Base-by-base conservation (phyloP, 305 asterid genomes). In the Coffea humblotiana region DNA sequence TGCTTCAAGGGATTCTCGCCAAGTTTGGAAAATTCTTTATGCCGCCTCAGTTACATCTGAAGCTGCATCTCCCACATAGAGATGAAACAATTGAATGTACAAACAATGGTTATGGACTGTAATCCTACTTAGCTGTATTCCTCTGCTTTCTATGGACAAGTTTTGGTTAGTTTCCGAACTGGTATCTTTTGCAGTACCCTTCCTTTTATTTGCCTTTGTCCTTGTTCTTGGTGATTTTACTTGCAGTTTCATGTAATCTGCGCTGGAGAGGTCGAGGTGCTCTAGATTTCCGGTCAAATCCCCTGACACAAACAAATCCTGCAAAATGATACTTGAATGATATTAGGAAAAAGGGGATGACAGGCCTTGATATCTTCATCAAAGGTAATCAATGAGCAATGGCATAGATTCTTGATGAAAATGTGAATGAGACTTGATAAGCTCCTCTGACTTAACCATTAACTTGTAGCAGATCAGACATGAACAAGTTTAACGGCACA, bases 231-330 rank as follows among this genome's bases (percentile, higher is more conserved):
- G 79, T 80, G 79, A 72, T 67, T 82, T 84, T 92, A 82, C 95
- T 92, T 79, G 95, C 92, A 47, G 95, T 85, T 72, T 85, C 85
- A 79, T 95, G 99, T 88, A 95, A 83, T 82, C 98, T 90, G 69
- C 87, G 89, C 82, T 77, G 85, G 64, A 95, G 91, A 78, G 99
- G 98, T 70, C 91, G 83, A 1, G 99, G 99, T 67, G 97, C 88
- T 87, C 98, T 84, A 45, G 81, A 77, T 85, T 86, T 83, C 68
- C 84, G 86, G 81, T 94, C 97, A 77, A 95, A 94, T 74, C 98
- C 99, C 87, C 99, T 88, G 14, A 95, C 98, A 63, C 99, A 95
- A 82, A 95, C 95, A 76, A 91, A 91, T 71, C 99, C 99, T 95
- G 97, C 86, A 78, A 69, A 86, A 82, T 67, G 64, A 68, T 54